These are phyloP conservation scores for Chimonanthus praecox DNA, from an alignment of 164 flowering plant genomes.

Conservation along the genomic window DNA sequence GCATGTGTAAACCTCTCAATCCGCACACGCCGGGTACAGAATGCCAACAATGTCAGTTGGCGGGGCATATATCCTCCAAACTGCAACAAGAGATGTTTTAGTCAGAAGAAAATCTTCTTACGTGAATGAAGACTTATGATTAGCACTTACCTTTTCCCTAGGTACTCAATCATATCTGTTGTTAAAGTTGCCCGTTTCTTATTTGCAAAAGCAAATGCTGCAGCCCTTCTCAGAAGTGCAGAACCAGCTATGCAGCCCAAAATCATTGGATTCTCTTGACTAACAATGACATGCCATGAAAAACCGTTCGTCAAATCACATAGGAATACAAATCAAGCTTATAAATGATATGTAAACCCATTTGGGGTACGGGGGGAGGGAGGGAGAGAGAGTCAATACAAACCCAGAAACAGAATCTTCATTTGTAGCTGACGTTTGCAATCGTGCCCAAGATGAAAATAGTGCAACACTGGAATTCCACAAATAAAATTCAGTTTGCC, in stretches of 20 bases:
- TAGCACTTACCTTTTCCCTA: constrained; percentile 64
- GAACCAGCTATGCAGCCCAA: constrained; percentile 92
- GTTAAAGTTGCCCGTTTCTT: constrained; percentile 87
- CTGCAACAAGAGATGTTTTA: constrained; percentile 38
- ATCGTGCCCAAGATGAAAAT: constrained; percentile 82
- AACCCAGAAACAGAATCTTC: constrained; percentile 36
- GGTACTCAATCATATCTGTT: constrained; percentile 72
- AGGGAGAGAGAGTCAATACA: not conserved
- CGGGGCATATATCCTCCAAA: constrained; percentile 73
- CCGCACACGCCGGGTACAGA: no score
- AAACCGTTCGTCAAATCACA: constrained; percentile 6
- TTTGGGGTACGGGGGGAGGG: not conserved
- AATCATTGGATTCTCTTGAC: constrained; percentile 53
- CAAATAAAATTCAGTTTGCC: not conserved
- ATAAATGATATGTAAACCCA: not conserved
- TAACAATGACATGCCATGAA: constrained; percentile 10
- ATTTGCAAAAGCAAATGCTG: constrained; percentile 65
- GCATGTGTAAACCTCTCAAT: no score
- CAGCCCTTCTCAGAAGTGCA: constrained; percentile 75
- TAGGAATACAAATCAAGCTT: not conserved
- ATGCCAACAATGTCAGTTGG: not conserved
- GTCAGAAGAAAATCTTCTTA: not conserved
- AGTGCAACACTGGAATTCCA: constrained; percentile 68
- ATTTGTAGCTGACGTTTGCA: constrained; percentile 21
- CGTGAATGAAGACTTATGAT: not conserved